Evolutionary conservation across 2,329 filamentous ascomycete genomes (phyloP).

Genomic region (Cladosporium sp.): DNA sequence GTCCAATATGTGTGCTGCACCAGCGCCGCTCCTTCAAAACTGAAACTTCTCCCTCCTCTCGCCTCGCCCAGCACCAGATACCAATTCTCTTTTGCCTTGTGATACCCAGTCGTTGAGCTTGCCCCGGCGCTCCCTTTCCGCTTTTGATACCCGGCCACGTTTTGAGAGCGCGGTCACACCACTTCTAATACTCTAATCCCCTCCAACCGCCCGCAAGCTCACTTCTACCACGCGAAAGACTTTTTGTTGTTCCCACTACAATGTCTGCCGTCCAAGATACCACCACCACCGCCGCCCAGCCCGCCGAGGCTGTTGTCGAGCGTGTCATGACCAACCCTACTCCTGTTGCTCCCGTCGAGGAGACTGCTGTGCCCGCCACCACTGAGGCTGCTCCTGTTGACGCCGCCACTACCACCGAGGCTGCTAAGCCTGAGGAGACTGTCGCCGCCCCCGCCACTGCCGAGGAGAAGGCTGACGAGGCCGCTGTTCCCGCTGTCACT

Average conservation of each 20-base stretch:
- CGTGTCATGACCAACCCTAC: constrained; percentile 7
- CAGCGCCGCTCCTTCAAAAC: constrained; percentile 10
- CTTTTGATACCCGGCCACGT: constrained; percentile 12
- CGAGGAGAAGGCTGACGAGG: constrained; percentile 34
- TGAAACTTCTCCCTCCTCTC: constrained; percentile 5
- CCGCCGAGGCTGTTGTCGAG: constrained; percentile 12
- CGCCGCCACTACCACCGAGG: constrained; percentile 33
- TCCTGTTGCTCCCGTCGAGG: constrained; percentile 5
- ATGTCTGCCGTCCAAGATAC: constrained; percentile 27
- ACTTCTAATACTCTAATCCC: constrained; percentile 11
- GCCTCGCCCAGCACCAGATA: background rate
- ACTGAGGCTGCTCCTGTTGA: constrained; percentile 32
- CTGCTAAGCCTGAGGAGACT: constrained; percentile 13
- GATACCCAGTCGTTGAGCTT: constrained; percentile 11
- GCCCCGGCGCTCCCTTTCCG: background rate
- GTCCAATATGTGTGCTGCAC: constrained; percentile 1
- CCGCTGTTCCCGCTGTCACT: constrained; percentile 38
- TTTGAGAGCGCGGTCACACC: constrained; percentile 12
- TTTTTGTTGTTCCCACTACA: no score
- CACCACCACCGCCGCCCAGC: constrained; percentile 7
- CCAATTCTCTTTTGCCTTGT: constrained; percentile 6
- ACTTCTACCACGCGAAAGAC: background rate
- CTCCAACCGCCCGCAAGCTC: background rate
- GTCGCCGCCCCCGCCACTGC: constrained; percentile 24
- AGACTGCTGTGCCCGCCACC: constrained; percentile 6